Conservation (phyloP, 1,139 yeast genomes). For the Yamadazyma dushanensis region DNA sequence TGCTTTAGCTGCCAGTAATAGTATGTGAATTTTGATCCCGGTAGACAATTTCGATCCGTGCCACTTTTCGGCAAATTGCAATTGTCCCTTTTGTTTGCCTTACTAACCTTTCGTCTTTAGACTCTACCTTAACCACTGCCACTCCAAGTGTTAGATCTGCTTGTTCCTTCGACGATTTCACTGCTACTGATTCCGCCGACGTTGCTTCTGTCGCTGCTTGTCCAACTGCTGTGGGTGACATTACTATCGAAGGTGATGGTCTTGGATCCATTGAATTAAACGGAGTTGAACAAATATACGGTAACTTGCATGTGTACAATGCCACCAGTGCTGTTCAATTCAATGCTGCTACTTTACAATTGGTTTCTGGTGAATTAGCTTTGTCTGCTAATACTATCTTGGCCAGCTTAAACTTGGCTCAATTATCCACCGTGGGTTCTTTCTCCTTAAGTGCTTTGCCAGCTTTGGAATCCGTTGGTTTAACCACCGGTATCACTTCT, state of each 20-base stretch:
- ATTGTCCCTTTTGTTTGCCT: neutral
- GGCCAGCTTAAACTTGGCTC: constrained; percentile 70
- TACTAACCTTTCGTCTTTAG: constrained; percentile 15
- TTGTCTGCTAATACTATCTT: constrained; percentile 69
- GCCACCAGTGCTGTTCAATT: constrained; percentile 63
- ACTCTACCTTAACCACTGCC: constrained; percentile 51
- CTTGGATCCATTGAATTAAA: constrained; percentile 58
- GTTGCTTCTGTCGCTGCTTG: constrained; percentile 74
- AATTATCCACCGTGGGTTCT: constrained; percentile 77
- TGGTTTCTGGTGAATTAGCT: constrained; percentile 69
- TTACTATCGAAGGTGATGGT: constrained; percentile 61
- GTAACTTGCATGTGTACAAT: constrained; percentile 67
- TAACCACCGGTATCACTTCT: constrained; percentile 70
- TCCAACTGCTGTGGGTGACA: constrained; percentile 77
- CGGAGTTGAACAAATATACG: constrained; percentile 66
- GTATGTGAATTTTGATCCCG: too few relatives aligned
- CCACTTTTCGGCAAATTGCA: too few relatives aligned
- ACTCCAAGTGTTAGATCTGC: constrained; percentile 54
- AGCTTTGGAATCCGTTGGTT: constrained; percentile 68
- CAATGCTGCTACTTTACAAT: constrained; percentile 75
- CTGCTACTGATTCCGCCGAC: constrained; percentile 77
- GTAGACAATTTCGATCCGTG: too few relatives aligned
- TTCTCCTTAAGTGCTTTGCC: constrained; percentile 82
- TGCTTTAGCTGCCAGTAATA: constrained; percentile 53
- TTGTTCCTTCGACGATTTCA: constrained; percentile 54